A percentile compares a stretch with the other conserved stretches of the same genome.
Evolutionary conservation across 257 asterid genomes (phyloP).

Genomic region (Rehmannia glutinosa): DNA sequence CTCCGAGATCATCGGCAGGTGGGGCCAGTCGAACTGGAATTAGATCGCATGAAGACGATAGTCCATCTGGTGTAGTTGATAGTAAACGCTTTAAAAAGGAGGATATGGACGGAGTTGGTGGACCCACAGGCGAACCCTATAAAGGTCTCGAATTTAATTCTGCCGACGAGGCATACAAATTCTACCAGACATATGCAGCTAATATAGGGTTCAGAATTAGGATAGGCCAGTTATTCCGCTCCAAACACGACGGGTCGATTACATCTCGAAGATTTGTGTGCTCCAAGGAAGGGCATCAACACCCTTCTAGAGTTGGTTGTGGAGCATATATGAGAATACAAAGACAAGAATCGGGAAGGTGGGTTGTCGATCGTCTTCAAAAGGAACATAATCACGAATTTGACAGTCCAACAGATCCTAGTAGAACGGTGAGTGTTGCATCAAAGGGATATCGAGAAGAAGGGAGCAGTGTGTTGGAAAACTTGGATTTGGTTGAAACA

Average conservation of each 20-base stretch:
- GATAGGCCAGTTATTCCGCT: conserved; percentile 92
- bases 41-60: conserved; percentile 78
- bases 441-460: conserved; percentile 57
- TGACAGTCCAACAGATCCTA: conserved; percentile 40
- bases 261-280: conserved; percentile 96
- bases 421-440: conserved; percentile 40
- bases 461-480: conserved; percentile 59
- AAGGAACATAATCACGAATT: conserved; percentile 79
- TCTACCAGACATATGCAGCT: conserved; percentile 66
- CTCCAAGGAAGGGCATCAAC: conserved; percentile 97
- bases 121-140: conserved; percentile 57
- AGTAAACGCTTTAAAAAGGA: conserved; percentile 70
- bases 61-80: conserved; percentile 50
- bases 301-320: conserved; percentile 97
- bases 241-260: conserved; percentile 87
- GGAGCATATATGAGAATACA: conserved; percentile 98
- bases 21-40: conserved; percentile 86
- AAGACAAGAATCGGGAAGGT: conserved; percentile 75
- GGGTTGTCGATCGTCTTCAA: conserved; percentile 90
- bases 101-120: conserved; percentile 39
- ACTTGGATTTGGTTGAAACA: conserved; percentile 80
- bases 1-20: conserved; percentile 58
- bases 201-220: conserved; percentile 67
- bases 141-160: conserved; percentile 77
- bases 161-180: conserved; percentile 81